Percentiles rank a stretch among this genome's conserved stretches.
These are phyloP conservation scores for Malus hybrid DNA, from an alignment of 331 rosid species.

Conservation along the genomic window DNA sequence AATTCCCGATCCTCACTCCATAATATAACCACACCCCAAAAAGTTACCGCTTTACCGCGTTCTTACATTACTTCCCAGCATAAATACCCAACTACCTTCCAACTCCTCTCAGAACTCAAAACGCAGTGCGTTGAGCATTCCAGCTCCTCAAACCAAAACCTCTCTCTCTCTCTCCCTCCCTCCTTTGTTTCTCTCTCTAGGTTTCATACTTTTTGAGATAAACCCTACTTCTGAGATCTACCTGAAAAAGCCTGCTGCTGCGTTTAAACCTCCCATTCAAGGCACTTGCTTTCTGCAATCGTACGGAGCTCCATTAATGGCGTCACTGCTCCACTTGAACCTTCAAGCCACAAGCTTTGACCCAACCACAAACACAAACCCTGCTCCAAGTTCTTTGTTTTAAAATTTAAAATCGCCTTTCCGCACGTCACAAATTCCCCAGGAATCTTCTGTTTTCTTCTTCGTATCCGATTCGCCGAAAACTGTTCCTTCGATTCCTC, in stretches of 20 bases:
- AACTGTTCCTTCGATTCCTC: neutral
- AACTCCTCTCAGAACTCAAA: neutral
- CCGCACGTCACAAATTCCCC: neutral
- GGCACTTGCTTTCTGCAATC: neutral
- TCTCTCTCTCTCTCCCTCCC: neutral
- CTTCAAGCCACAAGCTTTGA: neutral
- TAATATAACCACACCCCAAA: neutral
- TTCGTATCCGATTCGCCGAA: neutral
- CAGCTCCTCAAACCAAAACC: neutral
- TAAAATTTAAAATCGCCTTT: neutral
- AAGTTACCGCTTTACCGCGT: neutral
- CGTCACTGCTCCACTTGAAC: neutral
- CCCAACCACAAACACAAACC: neutral
- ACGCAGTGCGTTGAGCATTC: neutral
- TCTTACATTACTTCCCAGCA: constrained; percentile 7
- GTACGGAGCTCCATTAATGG: constrained; percentile 22
- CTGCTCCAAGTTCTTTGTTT: neutral
- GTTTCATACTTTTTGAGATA: constrained; percentile 1
- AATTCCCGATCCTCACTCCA: too few species aligned
- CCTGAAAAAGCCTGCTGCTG: constrained; percentile 19
- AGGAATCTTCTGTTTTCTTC: neutral
- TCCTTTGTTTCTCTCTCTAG: neutral
- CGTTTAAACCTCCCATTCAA: constrained; percentile 28
- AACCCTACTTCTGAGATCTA: constrained; percentile 12
- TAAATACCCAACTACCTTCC: constrained; percentile 59